Evolutionary conservation across 2,329 filamentous ascomycete genomes (phyloP).

Genomic region (Ceratocystiopsis minuta): DNA sequence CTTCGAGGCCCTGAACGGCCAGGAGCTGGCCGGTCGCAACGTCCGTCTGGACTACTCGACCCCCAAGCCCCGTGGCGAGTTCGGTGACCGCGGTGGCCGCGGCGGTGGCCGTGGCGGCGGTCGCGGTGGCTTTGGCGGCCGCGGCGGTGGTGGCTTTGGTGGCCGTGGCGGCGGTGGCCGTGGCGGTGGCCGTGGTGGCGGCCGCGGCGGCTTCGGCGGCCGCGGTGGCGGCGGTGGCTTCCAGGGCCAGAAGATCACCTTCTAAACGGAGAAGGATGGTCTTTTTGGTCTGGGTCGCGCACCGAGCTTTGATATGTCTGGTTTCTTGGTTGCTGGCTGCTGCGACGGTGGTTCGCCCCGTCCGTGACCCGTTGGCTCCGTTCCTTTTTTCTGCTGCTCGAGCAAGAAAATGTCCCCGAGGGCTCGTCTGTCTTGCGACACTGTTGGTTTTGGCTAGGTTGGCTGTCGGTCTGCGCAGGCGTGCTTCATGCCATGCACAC

Average conservation of each 20-base stretch:
- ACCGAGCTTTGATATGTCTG: no score
- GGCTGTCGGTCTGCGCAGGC: slow-evolving; percentile 32
- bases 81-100: slow-evolving; percentile 18
- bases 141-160: slow-evolving; percentile 29
- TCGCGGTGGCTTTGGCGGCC: slow-evolving; percentile 18
- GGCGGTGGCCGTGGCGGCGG: slow-evolving; percentile 33
- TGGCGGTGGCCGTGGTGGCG: slow-evolving; percentile 31
- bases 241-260: slow-evolving; percentile 60
- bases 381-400: background rate
- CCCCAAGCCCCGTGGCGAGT: slow-evolving; percentile 43
- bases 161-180: slow-evolving; percentile 32
- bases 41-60: slow-evolving; percentile 71
- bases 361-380: no score
- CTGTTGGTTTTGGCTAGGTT: slow-evolving; percentile 29
- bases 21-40: slow-evolving; percentile 51
- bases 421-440: slow-evolving; percentile 16
- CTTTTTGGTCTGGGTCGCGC: background rate
- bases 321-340: no score
- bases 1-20: slow-evolving; percentile 41
- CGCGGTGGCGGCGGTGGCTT: slow-evolving; percentile 41
- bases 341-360: no score
- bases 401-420: slow-evolving; percentile 14
- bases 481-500: no score
- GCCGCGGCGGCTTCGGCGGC: slow-evolving; percentile 39
- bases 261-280: slow-evolving; percentile 16